Percentiles rank a stretch among this genome's conserved stretches.
Evolutionary conservation across 1,139 yeast genomes (phyloP).

Genomic region (Taphrina pruni): DNA sequence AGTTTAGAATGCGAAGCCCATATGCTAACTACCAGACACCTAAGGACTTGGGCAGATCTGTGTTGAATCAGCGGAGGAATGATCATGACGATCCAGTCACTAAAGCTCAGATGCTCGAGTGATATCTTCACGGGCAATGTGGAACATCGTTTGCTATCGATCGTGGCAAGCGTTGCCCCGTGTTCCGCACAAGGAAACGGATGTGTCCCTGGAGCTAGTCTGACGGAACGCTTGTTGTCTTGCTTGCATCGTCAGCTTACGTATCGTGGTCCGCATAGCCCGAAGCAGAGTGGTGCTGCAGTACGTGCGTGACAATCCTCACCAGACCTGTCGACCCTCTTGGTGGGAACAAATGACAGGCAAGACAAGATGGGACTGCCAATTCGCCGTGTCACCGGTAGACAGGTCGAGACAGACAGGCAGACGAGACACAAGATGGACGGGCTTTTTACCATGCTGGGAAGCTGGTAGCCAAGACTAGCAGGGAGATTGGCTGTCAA

Average conservation of each 20-base stretch:
- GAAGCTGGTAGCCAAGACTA: background rate
- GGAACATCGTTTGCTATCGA: too few relatives aligned
- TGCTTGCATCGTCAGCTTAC: too few relatives aligned
- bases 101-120: too few relatives aligned
- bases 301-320: background rate
- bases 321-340: too few relatives aligned
- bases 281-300: background rate
- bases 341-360: background rate
- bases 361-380: background rate
- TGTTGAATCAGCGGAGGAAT: background rate
- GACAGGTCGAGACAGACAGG: background rate
- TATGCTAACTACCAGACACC: too few relatives aligned
- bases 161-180: too few relatives aligned
- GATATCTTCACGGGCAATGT: too few relatives aligned
- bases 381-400: background rate
- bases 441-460: background rate
- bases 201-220: too few relatives aligned
- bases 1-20: background rate
- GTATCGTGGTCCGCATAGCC: background rate
- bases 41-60: background rate
- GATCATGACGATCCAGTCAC: background rate
- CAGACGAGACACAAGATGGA: constrained; percentile 8
- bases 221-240: too few relatives aligned
- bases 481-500: background rate
- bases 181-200: too few relatives aligned